Conservation (phyloP, 768 basidiomycete genomes). For the Trametes gibbosa region DNA sequence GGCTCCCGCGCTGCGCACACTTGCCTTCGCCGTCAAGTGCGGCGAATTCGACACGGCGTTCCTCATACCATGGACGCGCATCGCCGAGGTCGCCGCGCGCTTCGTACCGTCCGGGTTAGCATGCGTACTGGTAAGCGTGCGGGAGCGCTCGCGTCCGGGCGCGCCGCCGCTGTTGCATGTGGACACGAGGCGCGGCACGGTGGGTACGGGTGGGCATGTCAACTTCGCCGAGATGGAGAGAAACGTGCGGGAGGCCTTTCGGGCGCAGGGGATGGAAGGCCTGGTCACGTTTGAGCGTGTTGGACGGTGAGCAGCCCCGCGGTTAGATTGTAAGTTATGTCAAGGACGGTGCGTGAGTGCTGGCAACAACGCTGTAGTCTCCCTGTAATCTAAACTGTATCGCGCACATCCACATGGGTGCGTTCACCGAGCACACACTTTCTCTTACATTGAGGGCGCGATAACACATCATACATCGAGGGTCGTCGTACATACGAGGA, state of each 20-base stretch:
- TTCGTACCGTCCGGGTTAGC: background rate
- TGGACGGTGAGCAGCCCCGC: background rate
- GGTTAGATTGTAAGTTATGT: background rate
- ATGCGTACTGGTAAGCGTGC: constrained; percentile 5
- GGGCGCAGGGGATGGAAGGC: constrained; percentile 8
- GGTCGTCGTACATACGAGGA: too few relatives aligned
- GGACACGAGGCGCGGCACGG: background rate
- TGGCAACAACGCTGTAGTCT: background rate
- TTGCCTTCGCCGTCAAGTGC: constrained; percentile 8
- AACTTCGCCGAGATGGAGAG: constrained; percentile 11
- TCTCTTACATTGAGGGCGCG: too few relatives aligned
- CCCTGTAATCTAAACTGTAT: background rate
- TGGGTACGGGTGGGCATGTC: background rate
- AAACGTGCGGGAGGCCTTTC: constrained; percentile 4
- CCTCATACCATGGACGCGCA: constrained; percentile 5
- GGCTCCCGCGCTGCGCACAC: constrained; percentile 13
- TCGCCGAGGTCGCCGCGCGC: constrained; percentile 6
- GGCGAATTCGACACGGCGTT: constrained; percentile 3
- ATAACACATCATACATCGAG: too few relatives aligned
- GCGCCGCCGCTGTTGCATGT: background rate
- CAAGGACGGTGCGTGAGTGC: too few relatives aligned
- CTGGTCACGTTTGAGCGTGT: constrained; percentile 6
- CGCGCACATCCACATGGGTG: too few relatives aligned
- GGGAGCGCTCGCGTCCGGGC: background rate
- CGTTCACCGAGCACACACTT: too few relatives aligned